Percentiles rank a stretch among this genome's conserved stretches.
Conservation (phyloP, 345 rosid species). For the Pseudoturritis turrita region DNA sequence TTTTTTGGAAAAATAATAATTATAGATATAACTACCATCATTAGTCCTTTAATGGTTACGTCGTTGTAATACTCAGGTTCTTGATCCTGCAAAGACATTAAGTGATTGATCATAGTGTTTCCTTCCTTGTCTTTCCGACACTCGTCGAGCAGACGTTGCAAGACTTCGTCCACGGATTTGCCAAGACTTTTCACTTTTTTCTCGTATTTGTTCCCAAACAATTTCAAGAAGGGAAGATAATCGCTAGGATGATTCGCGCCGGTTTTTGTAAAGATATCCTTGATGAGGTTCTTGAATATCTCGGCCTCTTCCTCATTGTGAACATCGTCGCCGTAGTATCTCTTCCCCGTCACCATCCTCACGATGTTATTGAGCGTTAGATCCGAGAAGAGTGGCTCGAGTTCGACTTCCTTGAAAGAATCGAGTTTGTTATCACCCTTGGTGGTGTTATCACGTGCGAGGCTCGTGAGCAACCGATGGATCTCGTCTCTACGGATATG, state of each 20-base stretch:
- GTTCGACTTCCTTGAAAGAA: not conserved
- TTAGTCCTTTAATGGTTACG: conserved; percentile 12
- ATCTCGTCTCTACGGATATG: conserved; percentile 37
- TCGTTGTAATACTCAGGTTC: conserved; percentile 35
- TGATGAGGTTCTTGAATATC: conserved; percentile 30
- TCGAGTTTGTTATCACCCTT: conserved; percentile 9
- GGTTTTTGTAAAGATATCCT: conserved; percentile 7
- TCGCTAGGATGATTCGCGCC: conserved; percentile 1
- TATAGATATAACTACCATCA: not conserved
- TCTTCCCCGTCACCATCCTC: conserved; percentile 36
- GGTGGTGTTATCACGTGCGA: not conserved
- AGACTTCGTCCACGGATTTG: not conserved
- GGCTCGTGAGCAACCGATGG: conserved; percentile 19
- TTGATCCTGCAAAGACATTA: conserved; percentile 22
- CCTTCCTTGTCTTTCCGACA: not conserved
- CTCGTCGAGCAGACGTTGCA: conserved; percentile 22
- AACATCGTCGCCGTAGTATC: conserved; percentile 39
- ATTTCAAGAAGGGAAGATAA: conserved; percentile 2
- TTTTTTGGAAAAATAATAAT: too few species aligned
- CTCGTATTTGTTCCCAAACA: conserved; percentile 1
- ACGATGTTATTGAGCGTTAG: conserved; percentile 24
- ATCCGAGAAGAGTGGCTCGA: not conserved
- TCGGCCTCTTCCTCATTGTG: conserved; percentile 24
- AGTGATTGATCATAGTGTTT: conserved; percentile 2
- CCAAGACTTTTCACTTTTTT: not conserved